phyloP scores from a whole-genome alignment of 148 eudicot species.

The Camellia sinensis region DNA sequence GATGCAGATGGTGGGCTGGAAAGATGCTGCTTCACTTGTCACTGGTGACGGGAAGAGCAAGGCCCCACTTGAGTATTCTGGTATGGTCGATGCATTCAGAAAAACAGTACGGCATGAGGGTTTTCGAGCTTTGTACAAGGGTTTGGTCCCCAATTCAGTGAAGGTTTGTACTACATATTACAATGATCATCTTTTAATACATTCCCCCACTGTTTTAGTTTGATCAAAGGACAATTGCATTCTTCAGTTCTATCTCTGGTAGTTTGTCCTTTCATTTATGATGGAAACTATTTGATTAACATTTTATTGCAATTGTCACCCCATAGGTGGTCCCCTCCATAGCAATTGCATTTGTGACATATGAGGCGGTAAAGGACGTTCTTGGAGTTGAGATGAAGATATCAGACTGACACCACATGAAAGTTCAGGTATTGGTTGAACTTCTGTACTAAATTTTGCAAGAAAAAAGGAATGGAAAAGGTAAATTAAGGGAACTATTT shows the following conservation, averaged over 20 bases:
- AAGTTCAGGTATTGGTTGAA: constrained; percentile 15
- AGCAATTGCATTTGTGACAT: constrained; percentile 81
- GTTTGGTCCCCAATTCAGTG: constrained; percentile 88
- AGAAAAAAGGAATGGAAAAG: constrained; percentile 12
- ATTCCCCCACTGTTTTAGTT: not conserved
- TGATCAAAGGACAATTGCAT: not conserved
- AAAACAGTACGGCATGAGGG: constrained; percentile 89
- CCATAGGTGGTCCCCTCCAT: constrained; percentile 85
- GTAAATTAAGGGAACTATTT: not conserved
- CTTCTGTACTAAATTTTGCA: not conserved
- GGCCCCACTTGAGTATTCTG: constrained; percentile 58
- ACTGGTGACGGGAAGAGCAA: constrained; percentile 64
- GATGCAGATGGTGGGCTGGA: constrained; percentile 99
- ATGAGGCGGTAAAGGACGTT: constrained; percentile 73
- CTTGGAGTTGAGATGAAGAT: constrained; percentile 91
- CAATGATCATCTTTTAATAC: not conserved
- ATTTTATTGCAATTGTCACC: not conserved
- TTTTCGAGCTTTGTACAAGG: constrained; percentile 83
- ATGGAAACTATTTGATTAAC: not conserved
- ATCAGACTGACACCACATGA: constrained; percentile 48
- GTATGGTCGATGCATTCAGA: constrained; percentile 84
- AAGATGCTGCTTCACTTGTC: constrained; percentile 71
- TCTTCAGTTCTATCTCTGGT: not conserved
- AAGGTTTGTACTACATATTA: constrained; percentile 48
- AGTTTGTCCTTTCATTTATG: not conserved